Base-by-base conservation (phyloP, 768 basidiomycete genomes). In the Termitomyces sp. region DNA sequence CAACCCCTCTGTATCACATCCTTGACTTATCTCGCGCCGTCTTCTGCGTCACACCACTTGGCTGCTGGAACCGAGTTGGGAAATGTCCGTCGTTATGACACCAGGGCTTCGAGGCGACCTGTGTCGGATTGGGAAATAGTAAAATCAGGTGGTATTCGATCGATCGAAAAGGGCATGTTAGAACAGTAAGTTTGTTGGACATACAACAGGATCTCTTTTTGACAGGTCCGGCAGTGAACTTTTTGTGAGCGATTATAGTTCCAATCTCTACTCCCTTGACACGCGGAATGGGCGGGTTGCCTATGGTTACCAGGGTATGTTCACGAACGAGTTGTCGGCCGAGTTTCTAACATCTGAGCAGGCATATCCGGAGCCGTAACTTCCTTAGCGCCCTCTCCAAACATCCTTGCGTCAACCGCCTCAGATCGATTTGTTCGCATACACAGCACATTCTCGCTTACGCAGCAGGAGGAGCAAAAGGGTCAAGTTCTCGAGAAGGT, bases 1-100 rank as follows among this genome's bases (percentile, higher is more conserved):
- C 88, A 88, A 60, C 90, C 90, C 0, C 80, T 94, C 42, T 82
- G 87, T 33, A 87, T 90, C 53, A 86, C 86, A 0, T 79, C 84
- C 13, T 72, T 94, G 25, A 70, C 82, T 2, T 89, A 83, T 62
- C 65, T 90, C 3, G 68, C 76, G 6, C 64, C 76, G 4, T 73
- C 58, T 25, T 67, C 57, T n/a, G 67, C 53, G 52, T 56, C 71
- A 18, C 75, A 79, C 32, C 80, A 86, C 38, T 66, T 94, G 22
- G 67, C 86, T 15, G 78, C 83, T n/a, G 92, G 92, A 0, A 91
- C 89, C 0, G 79, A 82, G 52, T 70, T 84, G 40, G 92, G 92
- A 18, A 79, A 89, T 60, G 71, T 94, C 5, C 82, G 87, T 42
- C 77, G 81, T 39, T 94, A 94, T 62, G 92, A 94, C 62, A 86